These are phyloP conservation scores for Ogataea ganodermae DNA, from an alignment of 805 yeast genomes.

Conservation along the genomic window DNA sequence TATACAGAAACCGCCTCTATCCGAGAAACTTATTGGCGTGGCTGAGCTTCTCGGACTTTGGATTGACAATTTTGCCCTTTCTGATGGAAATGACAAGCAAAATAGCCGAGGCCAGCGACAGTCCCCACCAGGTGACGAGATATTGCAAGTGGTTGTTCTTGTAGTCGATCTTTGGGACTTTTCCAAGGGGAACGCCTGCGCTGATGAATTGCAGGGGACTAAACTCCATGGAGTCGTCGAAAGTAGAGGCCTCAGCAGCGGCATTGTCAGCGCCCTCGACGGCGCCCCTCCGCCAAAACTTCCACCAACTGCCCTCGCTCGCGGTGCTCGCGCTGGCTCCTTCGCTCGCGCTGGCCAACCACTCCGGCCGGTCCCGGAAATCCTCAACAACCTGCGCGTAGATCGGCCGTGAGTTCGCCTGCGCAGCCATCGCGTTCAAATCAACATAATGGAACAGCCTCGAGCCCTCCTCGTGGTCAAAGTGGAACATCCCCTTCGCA, in stretches of 20 bases:
- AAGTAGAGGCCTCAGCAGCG: neutral
- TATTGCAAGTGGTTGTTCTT: slow-evolving; percentile 92
- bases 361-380: slow-evolving; percentile 63
- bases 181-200: slow-evolving; percentile 91
- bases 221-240: slow-evolving; percentile 42
- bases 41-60: slow-evolving; percentile 47
- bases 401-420: slow-evolving; percentile 67
- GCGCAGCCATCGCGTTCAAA: slow-evolving; percentile 74
- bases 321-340: neutral
- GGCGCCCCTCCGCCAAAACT: slow-evolving; percentile 32
- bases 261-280: neutral
- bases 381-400: slow-evolving; percentile 76
- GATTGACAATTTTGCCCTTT: slow-evolving; percentile 42
- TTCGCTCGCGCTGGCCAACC: slow-evolving; percentile 18
- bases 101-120: slow-evolving; percentile 70
- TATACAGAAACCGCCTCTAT: no score
- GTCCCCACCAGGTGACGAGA: slow-evolving; percentile 92
- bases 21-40: slow-evolving; percentile 35
- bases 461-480: slow-evolving; percentile 67
- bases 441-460: slow-evolving; percentile 80
- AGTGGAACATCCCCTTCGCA: slow-evolving; percentile 60
- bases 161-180: slow-evolving; percentile 74
- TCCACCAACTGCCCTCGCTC: slow-evolving; percentile 31
- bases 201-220: slow-evolving; percentile 60
- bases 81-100: slow-evolving; percentile 57